Evolutionary conservation across 192 early-diverging fungal genomes (phyloP).

Genomic region (Coemansia sp.): DNA sequence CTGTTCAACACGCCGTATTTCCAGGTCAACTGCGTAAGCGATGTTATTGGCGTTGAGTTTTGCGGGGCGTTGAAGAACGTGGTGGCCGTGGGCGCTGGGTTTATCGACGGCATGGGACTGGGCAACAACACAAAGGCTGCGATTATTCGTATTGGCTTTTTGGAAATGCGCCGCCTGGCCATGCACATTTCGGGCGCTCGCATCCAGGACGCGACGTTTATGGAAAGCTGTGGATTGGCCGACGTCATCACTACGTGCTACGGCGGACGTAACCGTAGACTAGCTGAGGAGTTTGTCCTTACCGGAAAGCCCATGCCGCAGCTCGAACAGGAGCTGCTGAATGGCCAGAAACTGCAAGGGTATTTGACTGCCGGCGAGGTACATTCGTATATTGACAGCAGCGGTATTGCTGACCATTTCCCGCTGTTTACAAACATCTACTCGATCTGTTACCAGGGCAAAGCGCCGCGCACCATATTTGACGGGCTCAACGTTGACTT

Average conservation of each 20-base stretch:
- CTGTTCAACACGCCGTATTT: conserved; percentile 90
- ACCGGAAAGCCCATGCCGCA: conserved; percentile 93
- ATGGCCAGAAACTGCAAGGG: conserved; percentile 98
- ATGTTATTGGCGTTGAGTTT: conserved; percentile 91
- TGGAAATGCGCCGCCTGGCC: conserved; percentile 94
- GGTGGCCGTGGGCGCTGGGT: conserved; percentile 93
- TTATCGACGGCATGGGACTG: conserved; percentile 88
- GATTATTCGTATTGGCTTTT: conserved; percentile 90
- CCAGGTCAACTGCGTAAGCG: conserved; percentile 78
- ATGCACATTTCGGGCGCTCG: conserved; percentile 73
- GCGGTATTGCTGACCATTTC: conserved; percentile 68
- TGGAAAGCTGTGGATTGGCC: conserved; percentile 96
- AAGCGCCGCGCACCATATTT: conserved; percentile 67
- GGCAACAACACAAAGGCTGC: conserved; percentile 98
- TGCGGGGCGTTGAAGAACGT: conserved; percentile 99
- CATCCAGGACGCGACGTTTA: conserved; percentile 93
- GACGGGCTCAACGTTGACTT: conserved; percentile 53
- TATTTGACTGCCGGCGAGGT: conserved; percentile 88
- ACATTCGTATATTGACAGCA: conserved; percentile 70
- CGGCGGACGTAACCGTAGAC: conserved; percentile 93
- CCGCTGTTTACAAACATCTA: conserved; percentile 96
- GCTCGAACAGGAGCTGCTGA: conserved; percentile 89
- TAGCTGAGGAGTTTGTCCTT: conserved; percentile 86
- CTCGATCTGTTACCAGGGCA: conserved; percentile 80
- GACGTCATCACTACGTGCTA: conserved; percentile 96